Evolutionary conservation across 176 grass and related monocot genomes (phyloP), one percentile per base, ranked within the genome.

Genomic region (Rhipidocladum racemiflorum): DNA sequence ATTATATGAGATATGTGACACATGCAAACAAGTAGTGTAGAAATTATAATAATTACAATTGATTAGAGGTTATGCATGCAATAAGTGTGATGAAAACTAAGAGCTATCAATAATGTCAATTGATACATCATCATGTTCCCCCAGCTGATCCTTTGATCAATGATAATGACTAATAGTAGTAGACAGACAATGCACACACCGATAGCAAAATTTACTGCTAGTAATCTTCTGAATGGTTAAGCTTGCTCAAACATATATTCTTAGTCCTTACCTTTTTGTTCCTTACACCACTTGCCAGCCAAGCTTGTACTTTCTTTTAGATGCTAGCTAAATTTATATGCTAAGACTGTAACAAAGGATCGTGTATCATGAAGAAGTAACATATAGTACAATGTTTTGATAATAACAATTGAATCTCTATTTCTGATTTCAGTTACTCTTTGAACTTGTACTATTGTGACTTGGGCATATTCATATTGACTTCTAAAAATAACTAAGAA

Each of bases 301-400:
- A 73, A 79, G 50, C 48, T 84, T 87, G 78, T 81, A 60, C 50
- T 72, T 88, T 78, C 36, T 21, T 70, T 77, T 62, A 70, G 55
- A 83, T 82, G 74, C 35, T 83, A 72, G 80, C 65, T 46, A 78
- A n/a, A n/a, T n/a, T n/a, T n/a, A n/a, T n/a, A n/a, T n/a, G n/a
- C n/a, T n/a, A n/a, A n/a, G n/a, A n/a, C n/a, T n/a, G n/a, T n/a
- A n/a, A n/a, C n/a, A n/a, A n/a, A n/a, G n/a, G n/a, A n/a, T n/a
- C n/a, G n/a, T n/a, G n/a, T n/a, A n/a, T n/a, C n/a, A n/a, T n/a
- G n/a, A n/a, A n/a, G n/a, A n/a, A n/a, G n/a, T n/a, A n/a, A n/a
- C n/a, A n/a, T n/a, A n/a, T n/a, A n/a, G n/a, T n/a, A n/a, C n/a
- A n/a, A n/a, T n/a, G n/a, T n/a, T n/a, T n/a, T n/a, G n/a, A n/a